Percentiles rank a stretch among this genome's conserved stretches.
phyloP scores from a whole-genome alignment of 805 yeast species.

The Saccharomycopsis sp. region DNA sequence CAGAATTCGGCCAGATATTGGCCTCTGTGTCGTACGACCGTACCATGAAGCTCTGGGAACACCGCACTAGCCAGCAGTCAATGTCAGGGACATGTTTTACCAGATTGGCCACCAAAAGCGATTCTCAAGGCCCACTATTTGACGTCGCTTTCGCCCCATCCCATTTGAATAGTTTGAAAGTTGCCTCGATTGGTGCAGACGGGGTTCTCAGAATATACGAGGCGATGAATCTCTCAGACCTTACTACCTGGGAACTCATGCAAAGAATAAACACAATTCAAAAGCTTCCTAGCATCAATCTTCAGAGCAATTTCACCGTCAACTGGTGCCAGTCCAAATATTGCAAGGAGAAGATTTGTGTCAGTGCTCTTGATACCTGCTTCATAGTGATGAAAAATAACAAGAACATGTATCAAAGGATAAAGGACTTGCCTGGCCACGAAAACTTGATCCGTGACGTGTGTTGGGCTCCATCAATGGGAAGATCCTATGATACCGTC shows the following conservation, averaged over 20 bases:
- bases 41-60: conserved; percentile 87
- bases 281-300: conserved; percentile 26
- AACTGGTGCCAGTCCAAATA: conserved; percentile 90
- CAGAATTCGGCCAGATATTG: conserved; percentile 81
- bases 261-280: conserved; percentile 40
- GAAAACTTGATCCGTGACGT: conserved; percentile 80
- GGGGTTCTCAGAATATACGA: conserved; percentile 82
- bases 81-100: conserved; percentile 84
- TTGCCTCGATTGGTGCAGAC: conserved; percentile 86
- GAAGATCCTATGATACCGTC: conserved; percentile 75
- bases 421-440: conserved; percentile 53
- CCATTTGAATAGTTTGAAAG: conserved; percentile 63
- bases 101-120: conserved; percentile 68
- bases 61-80: conserved; percentile 66
- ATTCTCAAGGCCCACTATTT: conserved; percentile 82
- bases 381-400: conserved; percentile 47
- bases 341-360: conserved; percentile 71
- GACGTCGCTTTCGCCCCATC: conserved; percentile 87
- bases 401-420: conserved; percentile 8
- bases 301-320: conserved; percentile 79
- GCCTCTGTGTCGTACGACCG: conserved; percentile 90
- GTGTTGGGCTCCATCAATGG: conserved; percentile 96
- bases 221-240: conserved; percentile 82
- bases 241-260: conserved; percentile 73
- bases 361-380: conserved; percentile 83